Percentiles rank a stretch among this genome's conserved stretches.
phyloP scores from a whole-genome alignment of 139 green algal species.

The Asterochloris sp. region DNA sequence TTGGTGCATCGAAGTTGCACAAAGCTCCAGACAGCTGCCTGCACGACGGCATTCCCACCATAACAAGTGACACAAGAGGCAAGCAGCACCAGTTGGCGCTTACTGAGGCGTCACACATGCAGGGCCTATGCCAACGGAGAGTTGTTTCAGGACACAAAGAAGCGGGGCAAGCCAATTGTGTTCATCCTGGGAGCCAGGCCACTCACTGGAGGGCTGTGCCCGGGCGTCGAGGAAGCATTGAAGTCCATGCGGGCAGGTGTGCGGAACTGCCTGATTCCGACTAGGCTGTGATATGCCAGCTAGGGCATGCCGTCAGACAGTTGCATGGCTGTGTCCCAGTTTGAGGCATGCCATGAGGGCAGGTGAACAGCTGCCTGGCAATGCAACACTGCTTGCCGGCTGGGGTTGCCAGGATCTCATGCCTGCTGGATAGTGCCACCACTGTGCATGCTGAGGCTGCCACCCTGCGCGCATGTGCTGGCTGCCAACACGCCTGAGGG shows the following conservation, averaged over 20 bases:
- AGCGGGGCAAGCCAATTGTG: slow-evolving; percentile 76
- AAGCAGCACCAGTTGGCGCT: too few relatives aligned
- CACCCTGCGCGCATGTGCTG: too few relatives aligned
- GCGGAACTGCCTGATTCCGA: background rate
- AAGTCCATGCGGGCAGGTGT: slow-evolving; percentile 62
- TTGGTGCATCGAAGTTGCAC: too few relatives aligned
- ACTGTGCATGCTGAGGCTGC: background rate
- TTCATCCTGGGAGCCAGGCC: slow-evolving; percentile 65
- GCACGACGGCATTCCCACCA: too few relatives aligned
- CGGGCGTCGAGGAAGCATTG: slow-evolving; percentile 70
- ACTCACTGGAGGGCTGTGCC: slow-evolving; percentile 71
- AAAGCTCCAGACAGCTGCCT: too few relatives aligned
- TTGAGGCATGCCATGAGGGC: background rate
- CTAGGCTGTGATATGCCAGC: background rate
- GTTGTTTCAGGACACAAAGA: slow-evolving; percentile 72
- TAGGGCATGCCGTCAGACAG: too few relatives aligned
- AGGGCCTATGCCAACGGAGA: slow-evolving; percentile 43
- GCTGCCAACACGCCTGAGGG: too few relatives aligned
- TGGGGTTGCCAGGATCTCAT: background rate
- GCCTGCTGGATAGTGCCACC: background rate
- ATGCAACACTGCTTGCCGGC: background rate
- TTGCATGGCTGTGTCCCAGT: background rate
- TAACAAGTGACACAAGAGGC: too few relatives aligned
- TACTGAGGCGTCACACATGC: background rate
- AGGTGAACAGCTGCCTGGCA: background rate